A percentile compares a stretch with the other conserved stretches of the same genome.
These are phyloP conservation scores for Penicillium sp. DNA, from an alignment of 2,329 filamentous ascomycete genomes.

Conservation along the genomic window DNA sequence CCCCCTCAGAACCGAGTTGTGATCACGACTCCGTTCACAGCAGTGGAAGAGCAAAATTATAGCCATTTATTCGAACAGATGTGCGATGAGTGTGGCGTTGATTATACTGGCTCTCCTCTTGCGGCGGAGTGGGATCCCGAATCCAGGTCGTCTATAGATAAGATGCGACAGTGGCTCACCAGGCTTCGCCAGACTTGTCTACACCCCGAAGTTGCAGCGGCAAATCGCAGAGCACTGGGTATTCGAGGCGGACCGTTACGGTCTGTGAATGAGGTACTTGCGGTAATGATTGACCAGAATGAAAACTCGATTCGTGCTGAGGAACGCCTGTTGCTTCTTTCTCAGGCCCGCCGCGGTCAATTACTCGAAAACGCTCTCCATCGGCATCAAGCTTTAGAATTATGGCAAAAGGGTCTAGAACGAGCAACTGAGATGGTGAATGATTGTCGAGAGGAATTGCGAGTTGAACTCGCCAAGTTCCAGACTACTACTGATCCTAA, in stretches of 20 bases:
- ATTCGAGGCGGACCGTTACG: constrained; percentile 64
- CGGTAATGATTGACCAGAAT: constrained; percentile 86
- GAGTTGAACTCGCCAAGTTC: constrained; percentile 39
- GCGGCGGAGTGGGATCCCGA: constrained; percentile 62
- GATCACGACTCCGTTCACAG: constrained; percentile 84
- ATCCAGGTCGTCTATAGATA: constrained; percentile 54
- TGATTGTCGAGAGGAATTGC: constrained; percentile 62
- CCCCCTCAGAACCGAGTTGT: constrained; percentile 82
- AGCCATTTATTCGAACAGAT: constrained; percentile 70
- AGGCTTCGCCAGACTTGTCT: constrained; percentile 77
- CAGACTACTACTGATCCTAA: constrained; percentile 17
- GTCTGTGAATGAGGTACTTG: constrained; percentile 80
- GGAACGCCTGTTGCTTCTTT: constrained; percentile 62
- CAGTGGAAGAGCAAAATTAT: constrained; percentile 89
- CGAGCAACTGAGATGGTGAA: constrained; percentile 50
- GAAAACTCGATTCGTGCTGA: constrained; percentile 63
- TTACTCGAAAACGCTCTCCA: constrained; percentile 70
- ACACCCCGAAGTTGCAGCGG: constrained; percentile 74
- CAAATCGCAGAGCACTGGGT: constrained; percentile 62
- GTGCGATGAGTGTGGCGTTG: constrained; percentile 65
- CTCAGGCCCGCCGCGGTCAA: constrained; percentile 68
- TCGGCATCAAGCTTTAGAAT: constrained; percentile 62
- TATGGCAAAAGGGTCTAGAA: constrained; percentile 62
- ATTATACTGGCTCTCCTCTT: constrained; percentile 60
- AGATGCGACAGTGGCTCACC: constrained; percentile 76